Evolutionary conservation across 148 eudicot species (phyloP).

Genomic region (Dysphania ambrosioides): DNA sequence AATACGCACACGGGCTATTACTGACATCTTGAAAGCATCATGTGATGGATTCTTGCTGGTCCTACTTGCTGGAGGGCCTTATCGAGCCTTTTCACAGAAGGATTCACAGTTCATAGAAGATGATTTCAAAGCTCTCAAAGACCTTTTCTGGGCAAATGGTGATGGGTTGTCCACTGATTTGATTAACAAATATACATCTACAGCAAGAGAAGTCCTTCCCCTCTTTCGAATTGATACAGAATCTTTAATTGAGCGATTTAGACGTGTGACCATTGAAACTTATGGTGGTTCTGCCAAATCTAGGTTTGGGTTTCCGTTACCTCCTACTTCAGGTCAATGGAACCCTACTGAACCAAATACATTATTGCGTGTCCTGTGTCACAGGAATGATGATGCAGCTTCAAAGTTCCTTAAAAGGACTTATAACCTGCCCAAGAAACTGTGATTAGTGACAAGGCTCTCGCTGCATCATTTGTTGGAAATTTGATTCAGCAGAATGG

Average conservation of each 20-base stretch:
- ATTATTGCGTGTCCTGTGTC: slow-evolving; percentile 80
- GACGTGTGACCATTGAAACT: slow-evolving; percentile 58
- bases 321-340: slow-evolving; percentile 95
- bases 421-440: slow-evolving; percentile 84
- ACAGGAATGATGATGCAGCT: slow-evolving; percentile 81
- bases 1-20: slow-evolving; percentile 72
- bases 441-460: slow-evolving; percentile 22
- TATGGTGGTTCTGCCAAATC: slow-evolving; percentile 82
- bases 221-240: slow-evolving; percentile 74
- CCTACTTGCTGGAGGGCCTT: slow-evolving; percentile 92
- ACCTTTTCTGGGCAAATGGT: slow-evolving; percentile 88
- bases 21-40: slow-evolving; percentile 91
- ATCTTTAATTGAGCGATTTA: slow-evolving; percentile 66
- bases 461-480: background rate
- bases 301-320: slow-evolving; percentile 74
- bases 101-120: slow-evolving; percentile 75
- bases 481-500: background rate
- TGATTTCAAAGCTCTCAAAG: slow-evolving; percentile 73
- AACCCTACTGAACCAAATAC: slow-evolving; percentile 84
- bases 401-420: slow-evolving; percentile 82
- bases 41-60: slow-evolving; percentile 87
- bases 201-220: slow-evolving; percentile 79
- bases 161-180: slow-evolving; percentile 79
- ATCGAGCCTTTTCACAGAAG: slow-evolving; percentile 62
- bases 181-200: slow-evolving; percentile 65